Base-by-base conservation (phyloP, 352 stramenopile species). In the Phytophthora pisi region DNA sequence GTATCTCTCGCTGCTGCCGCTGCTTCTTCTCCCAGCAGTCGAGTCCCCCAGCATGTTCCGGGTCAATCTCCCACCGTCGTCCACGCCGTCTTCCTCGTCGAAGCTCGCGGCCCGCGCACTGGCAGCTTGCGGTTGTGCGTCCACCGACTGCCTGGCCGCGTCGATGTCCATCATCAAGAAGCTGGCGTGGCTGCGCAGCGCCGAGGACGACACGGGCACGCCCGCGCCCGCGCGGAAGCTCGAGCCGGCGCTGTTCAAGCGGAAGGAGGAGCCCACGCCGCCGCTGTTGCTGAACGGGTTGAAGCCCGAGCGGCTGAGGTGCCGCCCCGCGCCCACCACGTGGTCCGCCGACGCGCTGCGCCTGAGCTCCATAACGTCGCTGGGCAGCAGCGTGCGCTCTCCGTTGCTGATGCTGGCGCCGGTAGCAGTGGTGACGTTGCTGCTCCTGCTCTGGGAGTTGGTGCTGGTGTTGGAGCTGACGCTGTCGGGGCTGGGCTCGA, bases 111-210 rank as follows among this genome's bases (percentile, higher is more conserved):
- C 50, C 26, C 61, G 10, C 5, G 20, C 28, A 50, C 24, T 49
- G n/a, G 63, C 55, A 8, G 61, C 50, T 42, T 61, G 59, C 11
- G 47, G 23, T 1, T 63, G 64, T 13, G 51, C 40, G 46, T 84
- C 74, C 23, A 84, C 62, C 2, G 78, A 80, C 62, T 74, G 73
- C 16, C 76, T 68, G 5, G 78, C 69, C 28, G 76, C 51, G 51
- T 86, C 78, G 16, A 87, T 80, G 38, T 87, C 80, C 68, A 78
- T 82, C 78, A 86, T 82, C 3, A 87, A 55, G 40, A 85, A 78
- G 56, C 71, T 86, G 5, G 77, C 72, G 38, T 77, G 66, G 55
- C 70, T 78, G 28, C 66, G 80, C 38, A 74, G 64, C 49, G 51
- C 68, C 4, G 71, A 77, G 2, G 74, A 70, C 10, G 74, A 69